phyloP scores from a whole-genome alignment of 192 early-diverging fungal genomes.

The Lobosporangium transversale region DNA sequence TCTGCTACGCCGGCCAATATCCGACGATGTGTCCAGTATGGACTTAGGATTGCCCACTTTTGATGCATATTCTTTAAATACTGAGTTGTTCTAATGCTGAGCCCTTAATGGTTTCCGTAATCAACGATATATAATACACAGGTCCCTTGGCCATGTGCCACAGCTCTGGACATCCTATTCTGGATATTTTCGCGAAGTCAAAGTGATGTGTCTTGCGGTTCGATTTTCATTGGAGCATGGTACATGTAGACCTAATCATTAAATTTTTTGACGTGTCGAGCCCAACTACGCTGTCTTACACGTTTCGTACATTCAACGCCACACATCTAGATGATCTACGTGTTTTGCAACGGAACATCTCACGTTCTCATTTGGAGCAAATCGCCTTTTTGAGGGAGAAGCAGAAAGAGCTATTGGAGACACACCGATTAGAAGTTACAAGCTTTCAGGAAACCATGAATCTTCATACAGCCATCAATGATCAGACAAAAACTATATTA shows the following conservation, averaged over 20 bases:
- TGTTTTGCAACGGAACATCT: constrained; percentile 14
- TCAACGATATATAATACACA: not conserved
- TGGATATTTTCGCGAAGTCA: constrained; percentile 55
- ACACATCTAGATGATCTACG: constrained; percentile 37
- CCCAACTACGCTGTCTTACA: too few relatives aligned
- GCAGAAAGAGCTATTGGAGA: constrained; percentile 5
- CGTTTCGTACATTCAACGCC: too few relatives aligned
- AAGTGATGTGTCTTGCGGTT: constrained; percentile 52
- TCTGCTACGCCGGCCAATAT: constrained; percentile 2
- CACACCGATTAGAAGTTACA: constrained; percentile 9
- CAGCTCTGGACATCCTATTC: constrained; percentile 59
- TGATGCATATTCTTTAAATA: too few relatives aligned
- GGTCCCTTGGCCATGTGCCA: constrained; percentile 42
- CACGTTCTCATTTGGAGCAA: constrained; percentile 18
- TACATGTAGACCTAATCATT: not conserved
- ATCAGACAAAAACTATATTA: constrained; percentile 13
- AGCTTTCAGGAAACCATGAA: constrained; percentile 8
- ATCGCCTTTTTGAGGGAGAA: constrained; percentile 13
- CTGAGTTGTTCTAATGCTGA: too few relatives aligned
- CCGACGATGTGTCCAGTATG: constrained; percentile 46
- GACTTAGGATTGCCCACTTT: not conserved
- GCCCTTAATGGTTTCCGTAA: not conserved
- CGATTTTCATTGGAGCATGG: constrained; percentile 48
- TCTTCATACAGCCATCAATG: constrained; percentile 3
- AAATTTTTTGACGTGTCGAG: constrained; percentile 1